Conservation (phyloP, 2,329 filamentous ascomycete species). For the Penicillium sp. region DNA sequence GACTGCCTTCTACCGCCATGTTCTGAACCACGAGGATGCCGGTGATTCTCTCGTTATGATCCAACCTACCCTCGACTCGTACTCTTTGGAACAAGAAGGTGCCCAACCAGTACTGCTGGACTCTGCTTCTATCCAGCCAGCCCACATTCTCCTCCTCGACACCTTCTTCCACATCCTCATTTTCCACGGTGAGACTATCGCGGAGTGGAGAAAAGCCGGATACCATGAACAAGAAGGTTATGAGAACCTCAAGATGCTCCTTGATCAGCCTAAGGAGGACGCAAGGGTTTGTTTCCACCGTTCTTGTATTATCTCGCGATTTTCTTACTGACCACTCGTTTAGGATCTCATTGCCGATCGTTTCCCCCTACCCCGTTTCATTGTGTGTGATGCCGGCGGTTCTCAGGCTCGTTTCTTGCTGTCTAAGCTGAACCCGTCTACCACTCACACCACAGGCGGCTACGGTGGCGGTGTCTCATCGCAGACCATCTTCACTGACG, state of each 20-base stretch:
- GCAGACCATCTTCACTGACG: conserved; percentile 98
- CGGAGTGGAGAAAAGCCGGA: conserved; percentile 95
- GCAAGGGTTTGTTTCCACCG: conserved; percentile 64
- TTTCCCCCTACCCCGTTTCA: conserved; percentile 97
- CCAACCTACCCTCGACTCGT: conserved; percentile 93
- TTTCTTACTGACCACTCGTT: conserved; percentile 8
- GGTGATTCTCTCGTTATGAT: conserved; percentile 98
- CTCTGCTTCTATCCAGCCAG: conserved; percentile 91
- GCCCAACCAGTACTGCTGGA: conserved; percentile 91
- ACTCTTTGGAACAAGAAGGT: conserved; percentile 93
- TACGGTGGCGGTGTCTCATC: conserved; percentile 88
- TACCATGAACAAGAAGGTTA: conserved; percentile 98
- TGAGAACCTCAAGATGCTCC: conserved; percentile 83
- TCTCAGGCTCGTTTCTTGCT: conserved; percentile 96
- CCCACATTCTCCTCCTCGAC: conserved; percentile 88
- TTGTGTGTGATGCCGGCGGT: conserved; percentile 96
- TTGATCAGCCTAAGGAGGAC: conserved; percentile 94
- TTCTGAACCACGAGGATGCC: conserved; percentile 95
- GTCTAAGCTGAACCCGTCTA: conserved; percentile 95
- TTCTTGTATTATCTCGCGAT: not conserved
- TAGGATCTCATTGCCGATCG: conserved; percentile 94
- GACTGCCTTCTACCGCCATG: conserved; percentile 97
- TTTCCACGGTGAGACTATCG: conserved; percentile 97
- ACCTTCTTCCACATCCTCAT: conserved; percentile 99
- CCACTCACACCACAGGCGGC: conserved; percentile 87